Percentiles rank a stretch among this genome's conserved stretches.
Evolutionary conservation across 2,329 filamentous ascomycete genomes (phyloP).

Genomic region (Furcasterigmium sp.): DNA sequence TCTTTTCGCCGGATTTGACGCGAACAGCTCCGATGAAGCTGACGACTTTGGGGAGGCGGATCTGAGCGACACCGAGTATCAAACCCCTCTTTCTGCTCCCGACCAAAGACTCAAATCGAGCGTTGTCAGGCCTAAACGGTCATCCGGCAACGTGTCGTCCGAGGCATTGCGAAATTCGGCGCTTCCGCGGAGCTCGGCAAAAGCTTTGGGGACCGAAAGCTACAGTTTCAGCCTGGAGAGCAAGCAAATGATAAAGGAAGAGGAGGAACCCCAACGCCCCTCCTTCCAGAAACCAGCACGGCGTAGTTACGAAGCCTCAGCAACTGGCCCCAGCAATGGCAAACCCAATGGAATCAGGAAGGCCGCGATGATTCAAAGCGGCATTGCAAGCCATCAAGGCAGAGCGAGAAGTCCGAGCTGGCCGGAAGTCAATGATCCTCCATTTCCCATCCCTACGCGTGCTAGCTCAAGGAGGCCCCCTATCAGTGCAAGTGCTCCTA

Average conservation of each 20-base stretch:
- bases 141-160: conserved; percentile 28
- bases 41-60: conserved; percentile 59
- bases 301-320: conserved; percentile 30
- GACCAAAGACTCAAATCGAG: conserved; percentile 37
- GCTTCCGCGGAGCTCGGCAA: conserved; percentile 19
- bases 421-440: conserved; percentile 59
- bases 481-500: conserved; percentile 57
- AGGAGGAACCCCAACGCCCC: conserved; percentile 13
- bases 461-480: conserved; percentile 78
- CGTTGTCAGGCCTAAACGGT: conserved; percentile 1
- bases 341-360: conserved; percentile 65
- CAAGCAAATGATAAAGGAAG: conserved; percentile 18
- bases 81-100: conserved; percentile 60
- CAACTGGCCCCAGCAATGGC: conserved; percentile 30
- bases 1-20: conserved; percentile 81
- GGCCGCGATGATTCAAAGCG: conserved; percentile 74
- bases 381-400: conserved; percentile 63
- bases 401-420: conserved; percentile 62
- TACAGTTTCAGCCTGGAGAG: conserved; percentile 37
- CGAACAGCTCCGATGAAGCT: conserved; percentile 60
- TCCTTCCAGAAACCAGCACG: conserved; percentile 18
- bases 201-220: conserved; percentile 33
- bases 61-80: conserved; percentile 61
- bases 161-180: conserved; percentile 21
- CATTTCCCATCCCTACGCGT: conserved; percentile 86